A percentile compares a stretch with the other conserved stretches of the same genome.
Conservation (phyloP, 1,139 yeast species). For the Candida neerlandica region DNA sequence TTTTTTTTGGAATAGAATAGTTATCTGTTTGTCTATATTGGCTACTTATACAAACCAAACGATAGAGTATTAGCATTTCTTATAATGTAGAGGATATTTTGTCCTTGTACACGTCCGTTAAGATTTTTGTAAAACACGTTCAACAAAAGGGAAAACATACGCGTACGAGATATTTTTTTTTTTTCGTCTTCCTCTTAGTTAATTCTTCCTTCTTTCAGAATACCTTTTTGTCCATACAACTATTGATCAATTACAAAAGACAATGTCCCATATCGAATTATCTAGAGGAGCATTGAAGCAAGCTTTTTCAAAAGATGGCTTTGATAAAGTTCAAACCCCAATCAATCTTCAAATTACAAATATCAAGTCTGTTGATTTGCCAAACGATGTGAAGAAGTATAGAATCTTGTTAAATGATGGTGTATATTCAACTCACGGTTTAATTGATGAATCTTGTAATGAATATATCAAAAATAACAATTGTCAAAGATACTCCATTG, state of each 20-base stretch:
- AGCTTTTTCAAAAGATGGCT: slow-evolving; percentile 26
- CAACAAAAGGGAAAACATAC: neutral
- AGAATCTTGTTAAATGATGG: slow-evolving; percentile 70
- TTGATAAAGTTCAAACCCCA: slow-evolving; percentile 30
- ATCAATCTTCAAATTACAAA: slow-evolving; percentile 52
- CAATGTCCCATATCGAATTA: slow-evolving; percentile 15
- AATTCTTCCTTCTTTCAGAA: neutral
- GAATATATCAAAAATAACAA: slow-evolving; percentile 52
- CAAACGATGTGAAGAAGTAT: slow-evolving; percentile 48
- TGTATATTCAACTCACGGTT: slow-evolving; percentile 60
- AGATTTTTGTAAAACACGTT: neutral
- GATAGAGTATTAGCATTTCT: neutral
- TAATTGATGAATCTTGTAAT: slow-evolving; percentile 62
- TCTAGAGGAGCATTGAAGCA: slow-evolving; percentile 31
- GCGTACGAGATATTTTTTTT: slow-evolving; percentile 1
- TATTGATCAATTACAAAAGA: neutral
- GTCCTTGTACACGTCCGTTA: neutral
- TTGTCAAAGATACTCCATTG: slow-evolving; percentile 35
- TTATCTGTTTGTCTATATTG: too few species aligned
- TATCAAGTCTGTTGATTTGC: slow-evolving; percentile 42
- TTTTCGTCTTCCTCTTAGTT: neutral
- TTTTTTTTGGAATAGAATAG: too few species aligned
- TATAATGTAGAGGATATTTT: neutral
- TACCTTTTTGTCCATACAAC: neutral
- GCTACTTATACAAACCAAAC: too few species aligned